Base-by-base conservation (phyloP, 768 basidiomycete species). In the Amanita exitialis region DNA sequence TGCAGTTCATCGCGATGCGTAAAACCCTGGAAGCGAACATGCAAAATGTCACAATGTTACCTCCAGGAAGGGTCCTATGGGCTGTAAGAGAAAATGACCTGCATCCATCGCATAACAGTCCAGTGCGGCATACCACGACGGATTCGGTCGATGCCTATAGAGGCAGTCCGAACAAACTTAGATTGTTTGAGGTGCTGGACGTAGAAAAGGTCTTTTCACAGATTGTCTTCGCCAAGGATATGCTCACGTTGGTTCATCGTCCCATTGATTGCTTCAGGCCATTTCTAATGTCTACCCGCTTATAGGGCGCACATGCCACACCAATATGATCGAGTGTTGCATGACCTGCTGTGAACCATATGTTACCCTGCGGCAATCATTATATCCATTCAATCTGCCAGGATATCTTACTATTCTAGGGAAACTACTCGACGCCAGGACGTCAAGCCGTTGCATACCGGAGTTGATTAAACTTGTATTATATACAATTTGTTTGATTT, bases 1-100 rank as follows among this genome's bases (percentile, higher is more conserved):
- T 25, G 15, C 53, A 90, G 89, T 88, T 91, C 59, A 69, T 90
- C 35, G 77, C 86, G 0, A 76, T 86, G 52, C 79, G 89, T 41
- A 90, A 87, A 71, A 90, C 88, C 2, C 73, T 91, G 0, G 86
- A 90, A 62, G 88, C 87, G 41, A 89, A 86, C 53, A 90, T 91
- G 88, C 76, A 79, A 44, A 77, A 74, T 69, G 67, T 78, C 2
- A 74, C 82, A 56, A 74, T 88, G 62, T 89, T 78, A 54, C 88
- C 88, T 10, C 84, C 89, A 0, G 89, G 87, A 2, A 75, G 80
- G 6, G 80, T 90, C 13, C 71, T 87, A 28, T 90, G 87, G 88
- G 88, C 82, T 4, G 71, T 89, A 63, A 76, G 85, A 51, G 82
- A 90, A 52, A 73, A 75, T 43, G 83, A 88, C 63, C 62, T 90